phyloP scores from a whole-genome alignment of 441 rosid genomes.

The Adansonia grandidieri region DNA sequence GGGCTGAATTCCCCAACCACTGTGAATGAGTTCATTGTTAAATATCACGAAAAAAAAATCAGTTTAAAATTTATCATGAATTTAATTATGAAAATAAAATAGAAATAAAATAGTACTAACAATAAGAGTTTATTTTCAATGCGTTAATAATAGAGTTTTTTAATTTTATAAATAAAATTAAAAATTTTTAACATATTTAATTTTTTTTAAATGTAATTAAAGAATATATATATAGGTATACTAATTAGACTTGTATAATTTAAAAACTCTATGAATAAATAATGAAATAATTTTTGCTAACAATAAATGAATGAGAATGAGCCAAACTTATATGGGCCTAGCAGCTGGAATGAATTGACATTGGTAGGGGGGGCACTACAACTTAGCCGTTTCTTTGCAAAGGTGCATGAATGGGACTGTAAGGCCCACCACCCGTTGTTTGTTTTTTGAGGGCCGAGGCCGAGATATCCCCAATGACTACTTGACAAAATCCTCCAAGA shows the following conservation, averaged over 20 bases:
- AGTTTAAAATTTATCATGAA: not conserved
- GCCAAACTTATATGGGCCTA: not conserved
- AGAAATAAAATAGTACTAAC: no score
- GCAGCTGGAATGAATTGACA: not conserved
- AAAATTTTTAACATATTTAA: no score
- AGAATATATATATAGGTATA: no score
- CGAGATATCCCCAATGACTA: not conserved
- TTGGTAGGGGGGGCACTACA: not conserved
- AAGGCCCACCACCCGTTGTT: constrained; percentile 3
- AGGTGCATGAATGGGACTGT: not conserved
- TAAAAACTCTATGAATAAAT: no score
- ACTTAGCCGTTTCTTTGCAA: constrained; percentile 16
- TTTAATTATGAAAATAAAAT: no score
- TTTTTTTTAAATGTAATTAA: no score
- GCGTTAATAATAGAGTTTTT: no score
- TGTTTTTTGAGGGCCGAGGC: not conserved
- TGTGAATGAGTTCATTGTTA: not conserved
- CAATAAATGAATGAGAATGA: not conserved
- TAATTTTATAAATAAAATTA: no score
- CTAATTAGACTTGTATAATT: no score
- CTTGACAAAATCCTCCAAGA: not conserved
- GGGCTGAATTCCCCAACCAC: not conserved
- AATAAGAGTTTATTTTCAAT: no score
- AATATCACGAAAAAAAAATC: not conserved
- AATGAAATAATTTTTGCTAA: no score